Percentiles rank a stretch among this genome's conserved stretches.
Conservation (phyloP, 176 grass and related monocot species). For the Zoysia japonica region DNA sequence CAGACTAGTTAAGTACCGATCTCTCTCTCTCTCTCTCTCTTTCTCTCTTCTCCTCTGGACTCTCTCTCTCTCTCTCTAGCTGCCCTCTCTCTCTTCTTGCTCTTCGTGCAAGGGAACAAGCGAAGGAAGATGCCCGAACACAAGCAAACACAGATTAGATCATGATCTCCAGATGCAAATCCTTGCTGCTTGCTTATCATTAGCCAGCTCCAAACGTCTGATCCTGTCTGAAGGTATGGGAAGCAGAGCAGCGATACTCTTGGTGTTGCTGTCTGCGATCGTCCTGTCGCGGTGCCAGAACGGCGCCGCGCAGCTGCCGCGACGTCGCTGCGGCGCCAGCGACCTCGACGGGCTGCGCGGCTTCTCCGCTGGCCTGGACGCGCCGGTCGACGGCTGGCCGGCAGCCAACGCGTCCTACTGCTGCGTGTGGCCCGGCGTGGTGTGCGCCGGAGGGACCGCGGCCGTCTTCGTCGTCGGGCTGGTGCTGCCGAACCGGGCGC, state of each 20-base stretch:
- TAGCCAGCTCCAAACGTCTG: background rate
- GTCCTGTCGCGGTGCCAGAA: background rate
- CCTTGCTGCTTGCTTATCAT: background rate
- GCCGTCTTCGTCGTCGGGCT: slow-evolving; percentile 35
- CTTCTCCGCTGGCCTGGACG: slow-evolving; percentile 38
- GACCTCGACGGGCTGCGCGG: slow-evolving; percentile 42
- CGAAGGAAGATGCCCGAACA: background rate
- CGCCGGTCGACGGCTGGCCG: slow-evolving; percentile 32
- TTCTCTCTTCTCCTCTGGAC: background rate
- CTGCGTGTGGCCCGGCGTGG: slow-evolving; percentile 49
- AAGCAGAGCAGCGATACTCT: background rate
- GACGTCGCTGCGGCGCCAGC: background rate
- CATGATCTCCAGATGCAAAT: slow-evolving; percentile 21
- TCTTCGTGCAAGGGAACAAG: slow-evolving; percentile 12
- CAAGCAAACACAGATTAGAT: background rate
- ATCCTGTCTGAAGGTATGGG: background rate
- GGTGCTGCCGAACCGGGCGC: slow-evolving; percentile 45
- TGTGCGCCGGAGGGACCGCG: background rate
- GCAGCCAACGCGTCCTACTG: background rate
- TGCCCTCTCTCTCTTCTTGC: background rate
- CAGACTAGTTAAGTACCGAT: background rate
- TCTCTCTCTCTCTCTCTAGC: background rate
- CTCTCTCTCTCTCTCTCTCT: background rate
- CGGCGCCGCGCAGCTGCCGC: background rate
- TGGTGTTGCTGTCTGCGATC: background rate